phyloP scores from a whole-genome alignment of 176 grass and related monocot genomes.

The Triticum turgidum region DNA sequence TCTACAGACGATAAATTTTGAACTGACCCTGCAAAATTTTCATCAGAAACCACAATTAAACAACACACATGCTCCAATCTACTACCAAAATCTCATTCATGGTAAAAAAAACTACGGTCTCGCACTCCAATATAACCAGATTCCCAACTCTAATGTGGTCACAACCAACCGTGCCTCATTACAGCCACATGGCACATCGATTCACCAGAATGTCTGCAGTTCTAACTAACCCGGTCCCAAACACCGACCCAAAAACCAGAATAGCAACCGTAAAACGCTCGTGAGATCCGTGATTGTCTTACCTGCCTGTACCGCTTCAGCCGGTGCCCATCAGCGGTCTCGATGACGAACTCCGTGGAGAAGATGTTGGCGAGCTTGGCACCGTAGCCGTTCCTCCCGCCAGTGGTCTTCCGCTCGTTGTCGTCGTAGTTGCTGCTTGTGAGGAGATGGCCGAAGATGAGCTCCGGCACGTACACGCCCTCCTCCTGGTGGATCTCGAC shows the following conservation, averaged over 20 bases:
- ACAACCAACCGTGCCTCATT: background rate
- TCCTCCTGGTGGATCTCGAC: slow-evolving; percentile 93
- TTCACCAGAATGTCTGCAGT: background rate
- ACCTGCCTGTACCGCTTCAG: slow-evolving; percentile 91
- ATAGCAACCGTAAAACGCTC: background rate
- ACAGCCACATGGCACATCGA: background rate
- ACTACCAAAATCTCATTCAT: background rate
- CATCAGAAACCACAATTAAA: background rate
- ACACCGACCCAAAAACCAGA: background rate
- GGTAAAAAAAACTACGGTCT: background rate
- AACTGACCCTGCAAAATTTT: background rate
- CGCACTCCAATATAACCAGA: background rate
- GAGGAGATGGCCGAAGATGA: slow-evolving; percentile 96
- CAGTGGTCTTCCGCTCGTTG: slow-evolving; percentile 84
- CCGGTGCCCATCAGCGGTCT: slow-evolving; percentile 66
- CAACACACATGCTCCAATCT: background rate
- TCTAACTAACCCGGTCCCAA: background rate
- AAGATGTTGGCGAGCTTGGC: slow-evolving; percentile 98
- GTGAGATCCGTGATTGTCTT: background rate
- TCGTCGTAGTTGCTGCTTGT: slow-evolving; percentile 98
- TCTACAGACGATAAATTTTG: background rate
- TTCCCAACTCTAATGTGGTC: background rate
- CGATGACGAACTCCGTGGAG: slow-evolving; percentile 89
- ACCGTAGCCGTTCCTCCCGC: slow-evolving; percentile 92
- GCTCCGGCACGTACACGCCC: slow-evolving; percentile 82